Evolutionary conservation across 208 protist genomes (phyloP).

Genomic region (Leishmania tropica): DNA sequence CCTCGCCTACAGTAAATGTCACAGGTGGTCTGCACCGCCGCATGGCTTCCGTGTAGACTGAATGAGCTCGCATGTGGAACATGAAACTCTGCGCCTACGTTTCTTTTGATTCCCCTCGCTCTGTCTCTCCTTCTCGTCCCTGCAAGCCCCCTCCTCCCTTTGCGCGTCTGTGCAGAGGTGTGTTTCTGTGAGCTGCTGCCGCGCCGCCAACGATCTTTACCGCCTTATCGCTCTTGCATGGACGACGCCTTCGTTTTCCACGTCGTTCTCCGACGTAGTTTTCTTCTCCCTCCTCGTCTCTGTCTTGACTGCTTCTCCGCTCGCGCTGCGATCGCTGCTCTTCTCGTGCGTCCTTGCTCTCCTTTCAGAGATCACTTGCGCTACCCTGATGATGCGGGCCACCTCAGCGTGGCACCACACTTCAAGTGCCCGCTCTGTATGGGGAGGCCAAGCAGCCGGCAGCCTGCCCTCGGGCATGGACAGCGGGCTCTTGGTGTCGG

Average conservation of each 20-base stretch:
- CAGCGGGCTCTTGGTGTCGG: not conserved
- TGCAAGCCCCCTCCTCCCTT: not conserved
- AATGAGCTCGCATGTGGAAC: not conserved
- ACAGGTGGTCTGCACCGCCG: not conserved
- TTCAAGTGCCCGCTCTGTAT: not conserved
- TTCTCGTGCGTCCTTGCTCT: not conserved
- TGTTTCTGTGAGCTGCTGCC: not conserved
- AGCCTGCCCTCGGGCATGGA: not conserved
- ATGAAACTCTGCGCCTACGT: not conserved
- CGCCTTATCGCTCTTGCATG: not conserved
- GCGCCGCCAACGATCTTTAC: not conserved
- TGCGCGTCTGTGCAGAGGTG: not conserved
- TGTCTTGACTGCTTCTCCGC: not conserved
- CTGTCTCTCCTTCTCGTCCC: not conserved
- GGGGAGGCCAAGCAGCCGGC: not conserved
- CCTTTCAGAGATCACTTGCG: not conserved
- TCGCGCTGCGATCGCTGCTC: not conserved
- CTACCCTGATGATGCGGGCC: not conserved
- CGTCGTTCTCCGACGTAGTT: not conserved
- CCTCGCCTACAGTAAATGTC: not conserved
- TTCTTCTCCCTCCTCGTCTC: not conserved
- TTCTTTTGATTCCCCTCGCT: not conserved
- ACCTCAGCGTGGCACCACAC: not conserved
- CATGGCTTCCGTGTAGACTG: not conserved
- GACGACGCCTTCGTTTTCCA: not conserved